Base-by-base conservation (phyloP, 2,329 filamentous ascomycete genomes). In the Verticillium nonalfalfae region DNA sequence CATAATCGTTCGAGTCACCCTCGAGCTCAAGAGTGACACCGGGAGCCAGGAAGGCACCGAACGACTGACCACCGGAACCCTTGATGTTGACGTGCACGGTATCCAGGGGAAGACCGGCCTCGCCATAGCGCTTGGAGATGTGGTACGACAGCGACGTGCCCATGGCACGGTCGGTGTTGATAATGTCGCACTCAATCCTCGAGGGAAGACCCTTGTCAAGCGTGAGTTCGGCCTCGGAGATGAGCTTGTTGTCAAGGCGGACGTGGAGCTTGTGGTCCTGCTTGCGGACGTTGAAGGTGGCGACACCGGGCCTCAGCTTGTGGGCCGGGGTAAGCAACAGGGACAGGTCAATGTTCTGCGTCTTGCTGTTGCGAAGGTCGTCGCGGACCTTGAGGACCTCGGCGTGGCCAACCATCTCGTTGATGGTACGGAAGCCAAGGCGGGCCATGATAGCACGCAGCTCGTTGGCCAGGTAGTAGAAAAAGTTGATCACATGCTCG, bases 401-500 rank as follows among this genome's bases (percentile, higher is more conserved):
- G 31, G 91, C 94, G 67, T 90, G 92, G 21, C 94, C 94, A 70
- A 98, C 91, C 94, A 97, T 97, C 76, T 98, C 94, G 73, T 97
- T 98, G 74, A 98, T 90, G 63, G 91, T 96, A 66, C 94, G 89
- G 85, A 96, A 92, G 67, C 94, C 94, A 69, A 97, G 87, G 78
- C 90, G 92, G 58, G 94, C 93, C 94, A 98, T 97, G 77, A 98
- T 96, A 39, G 93, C 92, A 72, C 94, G 89, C 62, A 98, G 86
- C 79, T 98, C 94, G 72, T 98, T 98, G 68, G 94, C 90, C 59
- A 98, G 84, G 71, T 97, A 98, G 80, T 97, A 98, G 80, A 97
- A 97, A 82, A 97, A 97, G 83, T 97, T 98, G 77, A 98, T 97
- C 62, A 97, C 93, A 69, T 97, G 92, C 78, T 98, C 94, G 11